These are phyloP conservation scores for Cryptococcus hybrid DNA, from an alignment of 1,284 basidiomycete genomes.

Conservation along the genomic window DNA sequence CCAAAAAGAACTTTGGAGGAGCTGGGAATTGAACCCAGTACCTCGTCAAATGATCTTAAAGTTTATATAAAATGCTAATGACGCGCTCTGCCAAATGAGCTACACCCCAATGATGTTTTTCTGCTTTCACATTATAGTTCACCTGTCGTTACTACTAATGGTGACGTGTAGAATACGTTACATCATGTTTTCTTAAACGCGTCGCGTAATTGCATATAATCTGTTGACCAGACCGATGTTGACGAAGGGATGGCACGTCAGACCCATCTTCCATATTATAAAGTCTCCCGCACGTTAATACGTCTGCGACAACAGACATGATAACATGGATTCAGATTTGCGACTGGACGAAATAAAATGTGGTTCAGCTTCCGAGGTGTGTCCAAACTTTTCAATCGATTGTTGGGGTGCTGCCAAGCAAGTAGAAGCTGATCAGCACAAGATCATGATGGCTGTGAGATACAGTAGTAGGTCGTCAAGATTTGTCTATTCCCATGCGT, in stretches of 20 bases:
- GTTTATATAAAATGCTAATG: neutral
- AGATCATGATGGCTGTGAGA: conserved; percentile 31
- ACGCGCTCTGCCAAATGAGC: conserved; percentile 8
- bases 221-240: neutral
- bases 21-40: conserved; percentile 7
- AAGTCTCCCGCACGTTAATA: neutral
- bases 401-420: neutral
- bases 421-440: neutral
- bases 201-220: neutral
- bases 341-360: conserved; percentile 18
- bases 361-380: conserved; percentile 36
- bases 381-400: neutral
- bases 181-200: no score
- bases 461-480: conserved; percentile 29
- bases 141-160: no score
- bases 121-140: no score
- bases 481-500: neutral
- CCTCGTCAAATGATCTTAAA: conserved; percentile 1
- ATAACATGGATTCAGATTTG: no score
- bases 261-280: neutral
- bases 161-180: no score
- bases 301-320: neutral
- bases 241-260: neutral
- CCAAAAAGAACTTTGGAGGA: conserved; percentile 1
- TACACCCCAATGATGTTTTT: neutral